These are phyloP conservation scores for Rheum nobile DNA, from an alignment of 148 eudicot species.

Conservation along the genomic window DNA sequence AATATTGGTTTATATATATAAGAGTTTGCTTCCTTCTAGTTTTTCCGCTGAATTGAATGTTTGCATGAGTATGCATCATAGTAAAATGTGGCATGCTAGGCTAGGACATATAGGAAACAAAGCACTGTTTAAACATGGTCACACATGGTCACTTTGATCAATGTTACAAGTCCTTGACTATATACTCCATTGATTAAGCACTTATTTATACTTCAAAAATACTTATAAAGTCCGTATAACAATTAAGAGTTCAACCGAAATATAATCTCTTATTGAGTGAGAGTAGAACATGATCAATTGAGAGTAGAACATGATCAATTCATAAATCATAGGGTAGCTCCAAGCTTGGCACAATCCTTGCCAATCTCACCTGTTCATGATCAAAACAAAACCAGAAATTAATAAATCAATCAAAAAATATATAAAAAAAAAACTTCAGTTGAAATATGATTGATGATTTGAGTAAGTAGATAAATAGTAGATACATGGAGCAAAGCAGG, in stretches of 20 bases:
- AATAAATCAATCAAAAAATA: background rate
- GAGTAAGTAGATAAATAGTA: background rate
- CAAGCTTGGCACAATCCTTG: slow-evolving; percentile 4
- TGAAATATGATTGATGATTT: background rate
- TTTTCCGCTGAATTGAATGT: no score
- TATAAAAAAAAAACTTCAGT: background rate
- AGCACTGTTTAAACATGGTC: no score
- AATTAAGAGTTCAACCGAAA: background rate
- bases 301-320: background rate
- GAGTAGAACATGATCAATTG: background rate
- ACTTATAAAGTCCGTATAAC: background rate
- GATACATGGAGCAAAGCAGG: background rate
- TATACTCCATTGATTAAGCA: no score
- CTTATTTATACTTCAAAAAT: no score
- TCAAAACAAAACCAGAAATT: background rate
- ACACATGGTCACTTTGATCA: no score
- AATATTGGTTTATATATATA: no score
- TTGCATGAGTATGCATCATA: no score
- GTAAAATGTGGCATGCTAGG: no score
- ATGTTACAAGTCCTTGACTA: no score
- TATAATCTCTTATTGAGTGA: no score
- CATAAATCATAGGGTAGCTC: background rate
- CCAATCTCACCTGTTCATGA: slow-evolving; percentile 6
- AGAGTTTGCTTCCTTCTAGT: no score
- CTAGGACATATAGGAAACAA: no score